Conservation (phyloP, 2,329 filamentous ascomycete species). For the Stagonosporopsis cucurbitacearum region DNA sequence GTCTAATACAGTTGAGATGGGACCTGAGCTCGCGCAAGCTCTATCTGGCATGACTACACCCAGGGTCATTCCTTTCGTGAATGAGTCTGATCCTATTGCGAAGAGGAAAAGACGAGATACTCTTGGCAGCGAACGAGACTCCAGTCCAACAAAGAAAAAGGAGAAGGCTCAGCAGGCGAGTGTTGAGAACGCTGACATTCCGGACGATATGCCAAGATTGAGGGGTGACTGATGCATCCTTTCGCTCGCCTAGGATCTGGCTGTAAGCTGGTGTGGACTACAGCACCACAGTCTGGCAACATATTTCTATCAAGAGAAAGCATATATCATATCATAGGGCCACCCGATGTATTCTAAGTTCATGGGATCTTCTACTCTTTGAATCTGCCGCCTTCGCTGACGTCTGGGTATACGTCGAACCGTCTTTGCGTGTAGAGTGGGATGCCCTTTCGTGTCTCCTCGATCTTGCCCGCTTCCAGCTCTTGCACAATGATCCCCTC, state of each 20-base stretch:
- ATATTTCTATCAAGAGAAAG: background rate
- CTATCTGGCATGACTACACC: constrained; percentile 3
- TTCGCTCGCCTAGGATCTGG: background rate
- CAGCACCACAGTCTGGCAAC: background rate
- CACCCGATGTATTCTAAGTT: background rate
- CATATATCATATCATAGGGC: background rate
- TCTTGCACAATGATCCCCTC: constrained; percentile 76
- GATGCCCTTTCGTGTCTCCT: constrained; percentile 68
- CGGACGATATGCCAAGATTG: constrained; percentile 11
- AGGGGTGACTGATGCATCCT: constrained; percentile 16
- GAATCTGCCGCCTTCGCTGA: constrained; percentile 67
- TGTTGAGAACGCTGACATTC: constrained; percentile 2
- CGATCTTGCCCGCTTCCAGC: constrained; percentile 53
- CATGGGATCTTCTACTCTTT: constrained; percentile 38
- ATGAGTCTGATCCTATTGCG: constrained; percentile 23
- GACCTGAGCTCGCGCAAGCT: constrained; percentile 22
- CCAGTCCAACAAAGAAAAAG: constrained; percentile 36
- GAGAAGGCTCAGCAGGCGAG: constrained; percentile 21
- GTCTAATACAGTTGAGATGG: constrained; percentile 19
- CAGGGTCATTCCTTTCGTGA: constrained; percentile 8
- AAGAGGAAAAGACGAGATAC: constrained; percentile 42
- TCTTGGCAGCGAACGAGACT: constrained; percentile 25
- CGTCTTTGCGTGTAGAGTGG: constrained; percentile 83
- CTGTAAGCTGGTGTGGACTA: background rate
- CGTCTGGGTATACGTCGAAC: constrained; percentile 95